Evolutionary conservation across 805 yeast genomes (phyloP), one percentile per base, ranked within the genome.

Genomic region (Candida morakotiae): DNA sequence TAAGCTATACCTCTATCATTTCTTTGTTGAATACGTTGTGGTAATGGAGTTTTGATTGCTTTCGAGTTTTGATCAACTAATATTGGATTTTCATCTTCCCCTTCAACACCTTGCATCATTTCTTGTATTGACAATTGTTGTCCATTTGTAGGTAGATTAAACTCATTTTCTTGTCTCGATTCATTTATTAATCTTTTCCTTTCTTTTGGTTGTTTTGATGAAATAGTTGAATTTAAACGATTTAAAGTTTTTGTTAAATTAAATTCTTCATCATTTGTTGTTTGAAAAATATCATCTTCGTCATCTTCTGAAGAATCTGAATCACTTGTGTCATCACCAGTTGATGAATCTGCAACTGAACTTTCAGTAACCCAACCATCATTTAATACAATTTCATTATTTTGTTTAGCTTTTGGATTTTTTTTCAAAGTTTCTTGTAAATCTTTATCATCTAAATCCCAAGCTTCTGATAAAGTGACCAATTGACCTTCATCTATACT

Each of bases 1-100:
- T 85, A 89, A 0, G 98, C 98, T 2, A 91, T 97, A 40, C 71
- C 73, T 54, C 98, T 75, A 49, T 89, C 96, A 47, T 83, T 75
- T 54, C 93, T 78, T 49, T 85, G 77, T 60, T 88, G 95, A 38
- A 91, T 80, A 47, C 95, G 77, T 50, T 79, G 77, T 1, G 97
- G 96, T 38, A 88, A 69, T 2, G 98, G 97, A 9, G 87, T 81
- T 0, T 83, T 75, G 34, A 87, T 62, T 1, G 91, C 71, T 43
- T 70, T 69, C 13, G 58, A 40, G 21, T 65, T 59, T 16, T 62
- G 57, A 22, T 79, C 63, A 11, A 77, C 55, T 27, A 71, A 62
- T 5, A 83, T 75, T 25, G 77, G 75, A 11, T 68, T 57, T 2
- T 74, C 60, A 15, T 69, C 70, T 4, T 80, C 73, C 9, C 75